Evolutionary conservation across 495 filamentous ascomycete genomes (phyloP).

Genomic region (Bryoglossum gracile): DNA sequence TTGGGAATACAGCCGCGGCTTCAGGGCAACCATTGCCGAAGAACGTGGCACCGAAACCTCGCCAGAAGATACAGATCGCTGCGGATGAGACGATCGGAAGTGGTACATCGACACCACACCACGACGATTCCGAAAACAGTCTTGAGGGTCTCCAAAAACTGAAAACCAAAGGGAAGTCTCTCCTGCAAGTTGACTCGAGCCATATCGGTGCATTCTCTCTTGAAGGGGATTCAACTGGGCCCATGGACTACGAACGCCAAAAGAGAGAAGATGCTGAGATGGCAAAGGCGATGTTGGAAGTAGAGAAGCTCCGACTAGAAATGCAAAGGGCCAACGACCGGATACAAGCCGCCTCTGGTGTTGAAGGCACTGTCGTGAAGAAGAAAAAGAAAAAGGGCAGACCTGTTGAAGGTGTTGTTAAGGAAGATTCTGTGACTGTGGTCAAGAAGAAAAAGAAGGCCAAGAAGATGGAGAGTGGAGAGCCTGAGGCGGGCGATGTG

Average conservation of each 20-base stretch:
- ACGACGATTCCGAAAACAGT: constrained; percentile 34
- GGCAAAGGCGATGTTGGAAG: constrained; percentile 73
- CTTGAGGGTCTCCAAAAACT: constrained; percentile 17
- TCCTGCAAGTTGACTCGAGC: constrained; percentile 82
- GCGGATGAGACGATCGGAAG: constrained; percentile 25
- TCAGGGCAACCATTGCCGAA: constrained; percentile 17
- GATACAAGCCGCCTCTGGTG: constrained; percentile 61
- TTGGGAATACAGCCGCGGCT: constrained; percentile 41
- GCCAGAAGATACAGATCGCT: constrained; percentile 30
- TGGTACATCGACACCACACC: constrained; percentile 26
- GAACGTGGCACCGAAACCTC: constrained; percentile 20
- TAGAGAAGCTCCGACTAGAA: constrained; percentile 75
- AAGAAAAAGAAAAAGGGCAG: constrained; percentile 64
- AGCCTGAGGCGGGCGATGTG: constrained; percentile 5
- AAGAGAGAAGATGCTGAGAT: constrained; percentile 68
- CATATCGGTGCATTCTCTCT: constrained; percentile 61
- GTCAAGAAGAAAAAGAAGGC: constrained; percentile 33
- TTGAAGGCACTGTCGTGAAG: constrained; percentile 68
- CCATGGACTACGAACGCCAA: constrained; percentile 39
- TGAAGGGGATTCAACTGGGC: constrained; percentile 35
- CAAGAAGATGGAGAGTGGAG: constrained; percentile 17
- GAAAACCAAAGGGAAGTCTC: constrained; percentile 42
- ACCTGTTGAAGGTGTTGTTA: constrained; percentile 14
- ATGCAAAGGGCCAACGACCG: constrained; percentile 89
- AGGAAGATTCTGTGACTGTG: constrained; percentile 11